These are phyloP conservation scores for Dipteronia dyeriana DNA, from an alignment of 345 rosid genomes.

Conservation along the genomic window DNA sequence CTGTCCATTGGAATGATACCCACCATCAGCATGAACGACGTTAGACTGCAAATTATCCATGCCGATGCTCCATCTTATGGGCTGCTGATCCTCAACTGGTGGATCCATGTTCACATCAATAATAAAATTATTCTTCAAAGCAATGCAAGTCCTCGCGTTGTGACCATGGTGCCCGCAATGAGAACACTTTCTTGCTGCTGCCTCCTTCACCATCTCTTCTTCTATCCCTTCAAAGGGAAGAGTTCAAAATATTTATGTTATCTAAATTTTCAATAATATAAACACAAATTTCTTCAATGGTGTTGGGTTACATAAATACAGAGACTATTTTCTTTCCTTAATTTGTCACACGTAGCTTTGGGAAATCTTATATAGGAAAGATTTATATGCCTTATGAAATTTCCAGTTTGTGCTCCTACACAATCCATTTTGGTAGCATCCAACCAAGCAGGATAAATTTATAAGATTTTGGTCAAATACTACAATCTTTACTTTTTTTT, in stretches of 20 bases:
- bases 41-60: slow-evolving; percentile 38
- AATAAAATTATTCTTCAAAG: too few species aligned
- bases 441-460: not conserved
- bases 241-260: not conserved
- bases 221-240: slow-evolving; percentile 15
- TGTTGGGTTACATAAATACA: too few species aligned
- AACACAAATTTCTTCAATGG: not conserved
- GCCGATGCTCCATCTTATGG: slow-evolving; percentile 32
- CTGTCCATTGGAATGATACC: slow-evolving; percentile 58
- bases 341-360: not conserved
- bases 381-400: too few species aligned
- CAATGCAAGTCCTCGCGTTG: slow-evolving; percentile 47
- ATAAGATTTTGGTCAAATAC: not conserved
- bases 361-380: too few species aligned
- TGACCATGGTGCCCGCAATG: slow-evolving; percentile 51
- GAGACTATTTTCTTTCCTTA: not conserved
- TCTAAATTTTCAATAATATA: not conserved
- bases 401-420: too few species aligned
- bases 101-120: too few species aligned
- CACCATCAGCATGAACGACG: slow-evolving; percentile 29
- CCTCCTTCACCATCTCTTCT: slow-evolving; percentile 34
- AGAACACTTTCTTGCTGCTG: slow-evolving; percentile 43
- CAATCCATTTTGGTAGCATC: too few species aligned
- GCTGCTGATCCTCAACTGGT: too few species aligned
- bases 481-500: too few species aligned